Percentiles rank a stretch among this genome's conserved stretches.
These are phyloP conservation scores for Chaetomium tenue DNA, from an alignment of 495 filamentous ascomycete species.

Conservation along the genomic window DNA sequence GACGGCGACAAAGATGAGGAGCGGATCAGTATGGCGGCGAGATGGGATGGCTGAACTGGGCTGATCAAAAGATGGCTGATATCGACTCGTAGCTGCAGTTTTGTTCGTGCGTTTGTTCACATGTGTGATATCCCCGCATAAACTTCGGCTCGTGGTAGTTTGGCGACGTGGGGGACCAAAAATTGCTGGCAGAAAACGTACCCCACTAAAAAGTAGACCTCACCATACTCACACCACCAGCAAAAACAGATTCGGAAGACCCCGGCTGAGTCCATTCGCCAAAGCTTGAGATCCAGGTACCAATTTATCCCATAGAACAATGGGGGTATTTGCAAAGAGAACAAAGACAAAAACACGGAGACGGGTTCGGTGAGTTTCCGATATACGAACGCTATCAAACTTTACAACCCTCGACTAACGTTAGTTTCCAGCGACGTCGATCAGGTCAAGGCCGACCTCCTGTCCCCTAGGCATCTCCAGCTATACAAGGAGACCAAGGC, in stretches of 20 bases:
- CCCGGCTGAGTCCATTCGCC: not conserved
- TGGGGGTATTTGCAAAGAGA: slow-evolving; percentile 55
- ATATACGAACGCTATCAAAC: not conserved
- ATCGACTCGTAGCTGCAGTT: not conserved
- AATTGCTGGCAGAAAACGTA: slow-evolving; percentile 5
- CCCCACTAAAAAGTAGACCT: slow-evolving; percentile 1
- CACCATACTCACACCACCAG: not conserved
- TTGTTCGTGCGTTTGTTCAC: not conserved
- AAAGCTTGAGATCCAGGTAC: not conserved
- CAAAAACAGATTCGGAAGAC: not conserved
- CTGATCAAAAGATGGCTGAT: not conserved
- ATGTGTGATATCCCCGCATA: slow-evolving; percentile 1
- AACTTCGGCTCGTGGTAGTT: not conserved
- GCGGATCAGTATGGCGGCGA: not conserved
- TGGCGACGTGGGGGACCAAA: not conserved
- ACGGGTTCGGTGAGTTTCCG: slow-evolving; percentile 41
- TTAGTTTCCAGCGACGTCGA: slow-evolving; percentile 67
- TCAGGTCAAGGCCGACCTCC: slow-evolving; percentile 79
- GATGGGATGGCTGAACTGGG: not conserved
- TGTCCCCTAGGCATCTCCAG: slow-evolving; percentile 69
- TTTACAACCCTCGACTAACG: slow-evolving; percentile 13
- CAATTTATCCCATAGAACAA: slow-evolving; percentile 20
- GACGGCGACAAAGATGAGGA: not conserved
- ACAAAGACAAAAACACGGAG: slow-evolving; percentile 62
- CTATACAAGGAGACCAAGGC: slow-evolving; percentile 76